These are phyloP conservation scores for Aphanomyces euteiches DNA, from an alignment of 352 stramenopile species.

Conservation along the genomic window DNA sequence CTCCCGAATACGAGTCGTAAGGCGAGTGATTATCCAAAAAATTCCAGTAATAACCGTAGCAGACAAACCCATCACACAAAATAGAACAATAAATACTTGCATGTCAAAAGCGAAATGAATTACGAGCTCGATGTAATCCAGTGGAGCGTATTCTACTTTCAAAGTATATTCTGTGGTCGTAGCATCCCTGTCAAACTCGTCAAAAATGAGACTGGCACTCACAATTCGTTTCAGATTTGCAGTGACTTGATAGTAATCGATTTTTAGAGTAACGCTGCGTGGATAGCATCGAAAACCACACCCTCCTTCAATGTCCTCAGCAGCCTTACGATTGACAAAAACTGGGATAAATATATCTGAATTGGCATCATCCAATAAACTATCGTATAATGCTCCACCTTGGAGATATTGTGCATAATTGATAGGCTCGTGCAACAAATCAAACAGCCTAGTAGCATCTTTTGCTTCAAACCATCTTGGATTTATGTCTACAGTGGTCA, in stretches of 20 bases:
- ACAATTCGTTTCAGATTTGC: constrained; percentile 91
- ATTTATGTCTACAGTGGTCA: constrained; percentile 83
- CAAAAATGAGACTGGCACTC: constrained; percentile 79
- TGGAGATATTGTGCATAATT: constrained; percentile 85
- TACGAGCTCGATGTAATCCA: constrained; percentile 95
- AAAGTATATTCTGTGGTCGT: constrained; percentile 88
- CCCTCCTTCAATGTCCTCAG: constrained; percentile 69
- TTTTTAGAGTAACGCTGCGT: constrained; percentile 87
- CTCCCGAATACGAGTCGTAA: constrained; percentile 89
- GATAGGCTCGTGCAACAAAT: constrained; percentile 89
- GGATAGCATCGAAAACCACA: constrained; percentile 92
- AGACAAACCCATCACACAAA: constrained; percentile 86
- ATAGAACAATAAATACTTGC: constrained; percentile 92
- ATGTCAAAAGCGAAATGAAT: constrained; percentile 95
- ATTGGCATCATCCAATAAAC: constrained; percentile 46
- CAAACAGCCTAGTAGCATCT: constrained; percentile 85
- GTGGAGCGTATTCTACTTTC: constrained; percentile 85
- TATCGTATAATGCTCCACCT: constrained; percentile 68
- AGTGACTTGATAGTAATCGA: constrained; percentile 94
- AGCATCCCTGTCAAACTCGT: constrained; percentile 91
- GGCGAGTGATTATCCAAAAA: constrained; percentile 87
- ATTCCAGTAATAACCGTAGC: constrained; percentile 77
- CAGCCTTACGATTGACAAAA: constrained; percentile 82
- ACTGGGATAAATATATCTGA: constrained; percentile 95
- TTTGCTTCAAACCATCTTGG: constrained; percentile 95